Evolutionary conservation across 768 basidiomycete species (phyloP).

Genomic region (Lactifluus volemus): DNA sequence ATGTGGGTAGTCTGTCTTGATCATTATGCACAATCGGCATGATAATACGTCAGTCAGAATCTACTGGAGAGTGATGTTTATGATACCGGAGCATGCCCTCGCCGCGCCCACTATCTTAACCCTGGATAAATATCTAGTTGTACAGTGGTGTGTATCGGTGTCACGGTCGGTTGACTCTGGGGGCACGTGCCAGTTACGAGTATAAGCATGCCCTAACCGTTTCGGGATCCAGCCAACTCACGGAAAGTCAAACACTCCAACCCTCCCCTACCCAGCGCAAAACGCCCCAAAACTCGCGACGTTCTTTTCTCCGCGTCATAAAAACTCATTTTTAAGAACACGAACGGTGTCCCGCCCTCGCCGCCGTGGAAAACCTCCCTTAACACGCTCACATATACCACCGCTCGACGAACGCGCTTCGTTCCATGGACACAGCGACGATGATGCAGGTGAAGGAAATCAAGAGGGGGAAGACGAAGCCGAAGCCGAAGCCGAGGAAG

Average conservation of each 20-base stretch:
- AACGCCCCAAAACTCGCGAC: neutral
- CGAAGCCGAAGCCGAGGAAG: neutral
- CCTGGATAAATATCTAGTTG: too few relatives aligned
- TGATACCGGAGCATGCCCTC: too few relatives aligned
- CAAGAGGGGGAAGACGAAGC: conserved; percentile 9
- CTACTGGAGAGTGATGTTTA: too few relatives aligned
- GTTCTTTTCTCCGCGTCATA: neutral
- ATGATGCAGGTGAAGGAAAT: conserved; percentile 1
- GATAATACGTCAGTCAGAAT: too few relatives aligned
- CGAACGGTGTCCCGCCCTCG: neutral
- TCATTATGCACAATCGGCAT: too few relatives aligned
- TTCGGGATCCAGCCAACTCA: too few relatives aligned
- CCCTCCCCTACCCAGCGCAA: neutral
- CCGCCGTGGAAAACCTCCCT: neutral
- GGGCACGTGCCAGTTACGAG: too few relatives aligned
- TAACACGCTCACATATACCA: neutral
- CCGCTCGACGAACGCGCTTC: neutral
- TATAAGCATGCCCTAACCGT: too few relatives aligned
- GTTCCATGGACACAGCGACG: neutral
- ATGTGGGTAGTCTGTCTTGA: too few relatives aligned
- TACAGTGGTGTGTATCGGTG: too few relatives aligned
- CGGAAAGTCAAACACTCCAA: conserved; percentile 6
- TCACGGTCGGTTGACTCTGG: too few relatives aligned
- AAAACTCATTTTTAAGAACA: neutral
- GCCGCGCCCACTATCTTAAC: too few relatives aligned